A percentile compares a stretch with the other conserved stretches of the same genome.
These are phyloP conservation scores for Bonia amplexicaulis DNA, from an alignment of 176 grass and related monocot species.

Conservation along the genomic window DNA sequence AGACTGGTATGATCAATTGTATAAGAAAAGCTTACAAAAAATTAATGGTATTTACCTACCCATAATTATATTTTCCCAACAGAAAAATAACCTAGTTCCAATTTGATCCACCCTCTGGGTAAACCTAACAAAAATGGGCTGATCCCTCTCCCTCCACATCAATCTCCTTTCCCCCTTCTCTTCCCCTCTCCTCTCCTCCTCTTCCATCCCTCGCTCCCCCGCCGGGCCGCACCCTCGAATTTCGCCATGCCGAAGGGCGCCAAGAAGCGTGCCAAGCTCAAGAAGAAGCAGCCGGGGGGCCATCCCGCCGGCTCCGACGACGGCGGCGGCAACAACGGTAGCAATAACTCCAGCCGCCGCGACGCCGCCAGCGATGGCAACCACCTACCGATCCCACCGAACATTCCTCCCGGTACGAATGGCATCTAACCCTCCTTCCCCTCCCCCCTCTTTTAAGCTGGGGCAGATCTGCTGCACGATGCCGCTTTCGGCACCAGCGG, in stretches of 20 bases:
- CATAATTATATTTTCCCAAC: not conserved
- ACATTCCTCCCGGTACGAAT: conserved; percentile 23
- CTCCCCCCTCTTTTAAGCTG: conserved; percentile 7
- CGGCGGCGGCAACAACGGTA: conserved; percentile 20
- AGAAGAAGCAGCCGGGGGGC: conserved; percentile 50
- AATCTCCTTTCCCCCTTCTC: not conserved
- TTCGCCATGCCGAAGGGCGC: conserved; percentile 55
- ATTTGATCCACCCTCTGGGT: not conserved
- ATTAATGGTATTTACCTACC: no score
- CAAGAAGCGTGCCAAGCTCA: conserved; percentile 69
- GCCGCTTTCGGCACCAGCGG: conserved; percentile 37
- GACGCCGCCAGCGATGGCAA: conserved; percentile 22
- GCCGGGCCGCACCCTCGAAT: conserved; percentile 29
- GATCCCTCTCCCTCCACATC: conserved; percentile 18
- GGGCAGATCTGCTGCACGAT: conserved; percentile 26
- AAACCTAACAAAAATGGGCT: conserved; percentile 33
- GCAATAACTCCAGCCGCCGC: conserved; percentile 3
- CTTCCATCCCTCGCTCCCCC: not conserved
- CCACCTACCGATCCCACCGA: conserved; percentile 38
- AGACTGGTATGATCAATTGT: no score
- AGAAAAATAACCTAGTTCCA: conserved; percentile 1
- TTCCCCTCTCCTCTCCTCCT: not conserved
- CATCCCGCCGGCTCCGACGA: conserved; percentile 15
- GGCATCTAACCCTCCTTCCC: not conserved
- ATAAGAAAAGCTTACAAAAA: no score